Evolutionary conservation across 306 rosid species (phyloP), one percentile per base, ranked within the genome.

Genomic region (Acacia melanoxylon): DNA sequence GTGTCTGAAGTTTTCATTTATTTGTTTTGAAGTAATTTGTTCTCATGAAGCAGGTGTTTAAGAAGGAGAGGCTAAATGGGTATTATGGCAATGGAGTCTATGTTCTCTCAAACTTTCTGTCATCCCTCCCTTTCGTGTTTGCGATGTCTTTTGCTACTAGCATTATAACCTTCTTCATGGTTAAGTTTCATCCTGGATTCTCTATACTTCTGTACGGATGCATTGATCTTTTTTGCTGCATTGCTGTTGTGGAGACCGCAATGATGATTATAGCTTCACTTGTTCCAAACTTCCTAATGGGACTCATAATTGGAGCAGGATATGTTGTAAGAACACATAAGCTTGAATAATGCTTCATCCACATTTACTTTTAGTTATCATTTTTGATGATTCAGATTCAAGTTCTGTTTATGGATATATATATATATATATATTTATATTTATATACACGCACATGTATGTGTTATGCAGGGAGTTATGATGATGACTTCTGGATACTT

Each of bases 251-350:
- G 77, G 98, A 95, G 87, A 91, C 94, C 65, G 81, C 88, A 77
- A 95, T 91, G 97, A 93, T 95, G 98, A 87, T 93, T 52, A 92
- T 95, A 75, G 98, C 98, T 81, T 91, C 98, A 62, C 77, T 95
- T 42, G 99, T 93, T 84, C 98, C 99, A 51, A 95, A 95, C 85
- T 95, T 89, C 91, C 87, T 91, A 35, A 90, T 95, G 98, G 98
- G 97, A 46, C 77, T 95, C 63, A 79, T 92, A 41, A 66, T 94
- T 29, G 97, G 98, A 86, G 97, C 98, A 45, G 98, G 98, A 82
- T 95, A 93, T 78, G 76, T 93, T 33, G 97, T 93, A 87, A 88
- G 91, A 74, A 62, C 69, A 45, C 16, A 22, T 22, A 52, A 22
- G 78, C 25, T 62, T 62, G 61, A 72, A 27, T 75, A 35, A 67